Base-by-base conservation (phyloP, 805 yeast species). In the Lachancea mirantina region DNA sequence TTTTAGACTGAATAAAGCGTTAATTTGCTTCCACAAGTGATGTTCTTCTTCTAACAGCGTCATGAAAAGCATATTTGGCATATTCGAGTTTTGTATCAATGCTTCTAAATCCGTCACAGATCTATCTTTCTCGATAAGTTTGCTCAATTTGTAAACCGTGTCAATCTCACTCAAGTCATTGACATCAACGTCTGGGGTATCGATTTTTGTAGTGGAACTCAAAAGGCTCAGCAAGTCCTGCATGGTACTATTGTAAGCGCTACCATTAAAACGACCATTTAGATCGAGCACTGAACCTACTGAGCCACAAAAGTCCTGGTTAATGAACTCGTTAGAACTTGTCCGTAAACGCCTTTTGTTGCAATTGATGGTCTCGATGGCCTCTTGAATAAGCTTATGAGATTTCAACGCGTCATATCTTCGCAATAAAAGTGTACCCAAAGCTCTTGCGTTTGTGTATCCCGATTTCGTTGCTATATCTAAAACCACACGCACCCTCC, bases 401-500 rank as follows among this genome's bases (percentile, higher is more conserved):
- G 47, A n/a, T 26, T 20, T 4, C 41, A 51, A 20, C 1, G 40
- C 31, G 8, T 41, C 30, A 30, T 38, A 52, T 23, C 44, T 43
- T 26, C 38, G 38, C 17, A 55, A 38, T 2, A 55, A 38, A 14
- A 47, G 36, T 4, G 50, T 40, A 2, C 56, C 39, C 26, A 39
- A 27, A 2, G 44, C 45, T 21, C 30, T 34, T 8, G 46, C 41
- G 23, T 53, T 43, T 5, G 28, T 23, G 35, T 54, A 54, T 3
- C 46, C 50, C 8, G 46, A 31, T 13, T 47, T 52, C 4, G 30
- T 25, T 7, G 50, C 49, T 10, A 50, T 30, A 11, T 46, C 41
- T 8, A 39, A 20, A 4, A 63, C 30, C 8, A 51, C 30, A 6
- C 39, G 36, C 5, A 62, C 35, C 28, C 57, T 52, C 52, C 57